Conservation (phyloP, 306 rosid species). For the Castanopsis chinensis region DNA sequence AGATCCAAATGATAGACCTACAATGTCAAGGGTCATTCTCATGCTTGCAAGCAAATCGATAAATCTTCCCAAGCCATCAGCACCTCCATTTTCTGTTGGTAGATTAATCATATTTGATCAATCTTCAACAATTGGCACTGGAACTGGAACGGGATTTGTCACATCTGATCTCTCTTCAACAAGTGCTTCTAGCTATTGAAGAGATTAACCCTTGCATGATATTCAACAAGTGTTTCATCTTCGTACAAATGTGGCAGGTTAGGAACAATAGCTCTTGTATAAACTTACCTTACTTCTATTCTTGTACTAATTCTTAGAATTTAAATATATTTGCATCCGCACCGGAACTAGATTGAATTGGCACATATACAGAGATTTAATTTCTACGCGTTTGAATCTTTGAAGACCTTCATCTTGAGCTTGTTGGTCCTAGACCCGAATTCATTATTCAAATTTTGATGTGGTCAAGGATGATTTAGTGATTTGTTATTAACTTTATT, state of each 20-base stretch:
- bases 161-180: neutral
- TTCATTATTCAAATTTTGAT: no score
- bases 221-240: neutral
- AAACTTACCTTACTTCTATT: neutral
- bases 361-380: neutral
- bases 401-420: no score
- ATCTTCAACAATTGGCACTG: neutral
- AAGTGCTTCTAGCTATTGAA: neutral
- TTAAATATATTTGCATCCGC: neutral
- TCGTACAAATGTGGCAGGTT: neutral
- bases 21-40: conserved; percentile 7
- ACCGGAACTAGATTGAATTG: neutral
- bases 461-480: no score
- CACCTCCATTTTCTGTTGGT: conserved; percentile 10
- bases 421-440: no score
- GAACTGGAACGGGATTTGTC: neutral
- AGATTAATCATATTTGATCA: neutral
- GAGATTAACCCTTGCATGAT: neutral
- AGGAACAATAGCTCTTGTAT: neutral
- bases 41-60: conserved; percentile 19
- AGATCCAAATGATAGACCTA: conserved; percentile 5
- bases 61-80: conserved; percentile 8
- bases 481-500: no score
- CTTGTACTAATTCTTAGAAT: neutral
- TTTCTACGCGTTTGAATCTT: no score